These are phyloP conservation scores for Globisporangium orthogonon DNA, from an alignment of 352 stramenopile genomes.

Conservation along the genomic window DNA sequence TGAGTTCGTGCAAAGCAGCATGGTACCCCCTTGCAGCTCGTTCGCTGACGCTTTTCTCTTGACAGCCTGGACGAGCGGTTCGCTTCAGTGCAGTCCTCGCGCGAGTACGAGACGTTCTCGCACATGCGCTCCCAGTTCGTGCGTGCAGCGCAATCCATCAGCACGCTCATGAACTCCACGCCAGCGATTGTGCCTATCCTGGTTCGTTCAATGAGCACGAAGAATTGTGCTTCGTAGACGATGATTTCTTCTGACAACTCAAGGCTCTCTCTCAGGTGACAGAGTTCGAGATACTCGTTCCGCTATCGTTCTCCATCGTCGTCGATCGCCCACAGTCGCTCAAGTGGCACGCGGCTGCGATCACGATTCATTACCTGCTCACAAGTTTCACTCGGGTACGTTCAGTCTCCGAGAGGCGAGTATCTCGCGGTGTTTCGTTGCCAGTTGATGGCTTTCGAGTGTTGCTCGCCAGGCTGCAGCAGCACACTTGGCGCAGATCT, in stretches of 20 bases:
- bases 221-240: not conserved
- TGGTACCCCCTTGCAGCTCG: not conserved
- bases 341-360: slow-evolving; percentile 54
- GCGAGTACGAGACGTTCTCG: slow-evolving; percentile 45
- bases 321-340: slow-evolving; percentile 41
- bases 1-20: not conserved
- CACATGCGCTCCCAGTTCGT: slow-evolving; percentile 52
- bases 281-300: slow-evolving; percentile 33
- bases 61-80: slow-evolving; percentile 30
- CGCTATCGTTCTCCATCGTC: slow-evolving; percentile 52
- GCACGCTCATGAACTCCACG: slow-evolving; percentile 41
- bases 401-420: not conserved
- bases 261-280: slow-evolving; percentile 17
- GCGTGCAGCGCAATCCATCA: slow-evolving; percentile 36
- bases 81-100: slow-evolving; percentile 24
- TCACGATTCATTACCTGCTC: slow-evolving; percentile 45
- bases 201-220: slow-evolving; percentile 13
- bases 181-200: slow-evolving; percentile 30
- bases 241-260: not conserved
- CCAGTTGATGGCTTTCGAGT: not conserved
- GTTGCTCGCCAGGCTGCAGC: slow-evolving; percentile 3
- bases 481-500: slow-evolving; percentile 17
- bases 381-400: slow-evolving; percentile 19
- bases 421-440: not conserved
- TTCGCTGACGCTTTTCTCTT: not conserved